Base-by-base conservation (phyloP, 2,329 filamentous ascomycete species). In the Calonectria montana region DNA sequence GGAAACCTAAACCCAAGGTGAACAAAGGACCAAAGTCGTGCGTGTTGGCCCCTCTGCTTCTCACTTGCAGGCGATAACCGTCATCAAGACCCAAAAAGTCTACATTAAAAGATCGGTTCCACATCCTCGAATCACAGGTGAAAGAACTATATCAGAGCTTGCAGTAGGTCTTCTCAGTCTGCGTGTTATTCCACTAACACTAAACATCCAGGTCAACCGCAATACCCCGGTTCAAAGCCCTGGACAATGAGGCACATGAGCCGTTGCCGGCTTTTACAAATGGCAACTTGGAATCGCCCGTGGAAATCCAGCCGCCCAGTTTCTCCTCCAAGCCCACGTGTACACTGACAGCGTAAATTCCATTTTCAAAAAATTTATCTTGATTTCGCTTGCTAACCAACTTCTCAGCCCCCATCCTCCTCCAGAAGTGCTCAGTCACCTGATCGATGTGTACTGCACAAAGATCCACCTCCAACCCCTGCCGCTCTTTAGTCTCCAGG, bases 391-490 rank as follows among this genome's bases (percentile, higher is more conserved):
- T 37, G 9, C 29, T 57, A 57, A 57, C 15, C 8, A 10, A 2
- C 21, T 16, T 21, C 13, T 9, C 53, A 59, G 53, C 31, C 35
- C 53, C 2, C n/a, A 59, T 12, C 53, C 53, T 13, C 53, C 53
- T 23, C 35, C 35, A 2, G 53, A 59, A 39, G 53, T 59, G 31
- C 5, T 59, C 53, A 39, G 53, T 59, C 53, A 59, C 53, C 53
- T 59, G 53, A 59, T 59, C 53, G 53, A 59, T 18, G 35, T 59
- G 5, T 59, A 59, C 53, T 59, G 53, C 53, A 39, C 31, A 6
- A 59, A 59, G 53, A 59, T 59, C 53, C 53, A 59, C 53, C 53
- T 59, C 35, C 53, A 59, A 59, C 53, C 53, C 53, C 53, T 59
- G 53, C 53, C 53, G 53, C 53, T 59, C 0, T 59, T 59, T 59